Evolutionary conservation across 352 stramenopile genomes (phyloP).

Genomic region (Phytophthora syringae): DNA sequence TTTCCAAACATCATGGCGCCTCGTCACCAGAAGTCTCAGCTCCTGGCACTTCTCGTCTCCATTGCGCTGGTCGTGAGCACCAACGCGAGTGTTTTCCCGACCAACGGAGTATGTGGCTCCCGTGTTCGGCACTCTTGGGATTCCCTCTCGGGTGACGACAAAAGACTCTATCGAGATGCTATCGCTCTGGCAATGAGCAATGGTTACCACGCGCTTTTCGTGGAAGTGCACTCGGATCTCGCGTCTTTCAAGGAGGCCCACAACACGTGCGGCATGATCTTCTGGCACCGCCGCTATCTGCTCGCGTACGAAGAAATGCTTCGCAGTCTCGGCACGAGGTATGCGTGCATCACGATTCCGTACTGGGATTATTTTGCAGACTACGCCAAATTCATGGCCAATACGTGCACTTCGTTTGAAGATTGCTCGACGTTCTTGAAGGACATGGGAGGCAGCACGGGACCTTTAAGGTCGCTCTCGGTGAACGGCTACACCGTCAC

Average conservation of each 20-base stretch:
- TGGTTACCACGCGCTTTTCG: slow-evolving; percentile 63
- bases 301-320: slow-evolving; percentile 83
- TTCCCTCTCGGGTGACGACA: slow-evolving; percentile 46
- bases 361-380: slow-evolving; percentile 86
- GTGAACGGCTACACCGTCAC: slow-evolving; percentile 32
- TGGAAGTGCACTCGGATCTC: slow-evolving; percentile 57
- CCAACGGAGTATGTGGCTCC: slow-evolving; percentile 41
- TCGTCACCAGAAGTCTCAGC: slow-evolving; percentile 19
- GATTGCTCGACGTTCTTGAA: slow-evolving; percentile 68
- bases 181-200: slow-evolving; percentile 56
- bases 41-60: slow-evolving; percentile 25
- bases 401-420: slow-evolving; percentile 51
- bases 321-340: slow-evolving; percentile 60
- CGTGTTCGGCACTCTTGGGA: slow-evolving; percentile 64
- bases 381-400: slow-evolving; percentile 49
- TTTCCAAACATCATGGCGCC: slow-evolving; percentile 35
- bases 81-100: slow-evolving; percentile 24
- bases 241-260: slow-evolving; percentile 48
- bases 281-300: slow-evolving; percentile 75
- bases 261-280: slow-evolving; percentile 62
- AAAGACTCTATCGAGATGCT: slow-evolving; percentile 72
- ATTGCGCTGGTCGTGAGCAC: slow-evolving; percentile 23
- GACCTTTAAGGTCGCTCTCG: slow-evolving; percentile 10
- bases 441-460: slow-evolving; percentile 65
- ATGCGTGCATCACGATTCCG: slow-evolving; percentile 72